These are phyloP conservation scores for Suillus brevipes DNA, from an alignment of 768 basidiomycete species.

Conservation along the genomic window DNA sequence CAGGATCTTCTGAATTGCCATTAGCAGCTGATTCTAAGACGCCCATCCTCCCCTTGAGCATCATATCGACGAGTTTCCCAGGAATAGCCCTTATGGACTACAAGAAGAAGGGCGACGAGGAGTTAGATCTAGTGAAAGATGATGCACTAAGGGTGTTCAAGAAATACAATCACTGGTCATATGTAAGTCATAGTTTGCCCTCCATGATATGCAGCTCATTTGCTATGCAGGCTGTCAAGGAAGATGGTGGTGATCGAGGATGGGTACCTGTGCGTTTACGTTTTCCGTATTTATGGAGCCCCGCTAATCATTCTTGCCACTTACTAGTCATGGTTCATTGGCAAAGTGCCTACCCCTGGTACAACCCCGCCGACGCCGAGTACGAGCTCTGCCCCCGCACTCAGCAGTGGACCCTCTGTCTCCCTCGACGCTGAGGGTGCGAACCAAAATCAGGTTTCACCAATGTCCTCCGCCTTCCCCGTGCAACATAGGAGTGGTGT, in stretches of 20 bases:
- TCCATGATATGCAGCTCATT: constrained; percentile 12
- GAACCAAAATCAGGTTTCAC: constrained; percentile 58
- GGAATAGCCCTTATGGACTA: constrained; percentile 97
- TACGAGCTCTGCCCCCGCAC: constrained; percentile 43
- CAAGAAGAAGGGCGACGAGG: constrained; percentile 89
- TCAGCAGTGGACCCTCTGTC: constrained; percentile 27
- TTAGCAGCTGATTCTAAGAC: constrained; percentile 46
- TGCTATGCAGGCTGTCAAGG: constrained; percentile 77
- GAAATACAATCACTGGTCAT: constrained; percentile 97
- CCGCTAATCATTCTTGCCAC: constrained; percentile 2
- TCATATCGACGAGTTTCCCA: constrained; percentile 97
- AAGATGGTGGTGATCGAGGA: constrained; percentile 89
- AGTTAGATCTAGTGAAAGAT: constrained; percentile 86
- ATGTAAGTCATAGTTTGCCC: constrained; percentile 48
- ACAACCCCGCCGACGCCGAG: constrained; percentile 49
- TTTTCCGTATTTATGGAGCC: constrained; percentile 2
- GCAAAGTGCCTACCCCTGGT: constrained; percentile 62
- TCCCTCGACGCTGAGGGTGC: constrained; percentile 39
- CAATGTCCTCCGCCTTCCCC: constrained; percentile 85
- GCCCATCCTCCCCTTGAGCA: constrained; percentile 86
- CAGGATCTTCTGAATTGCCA: constrained; percentile 43
- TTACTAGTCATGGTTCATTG: constrained; percentile 88
- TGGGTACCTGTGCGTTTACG: constrained; percentile 81
- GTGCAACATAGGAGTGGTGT: constrained; percentile 23
- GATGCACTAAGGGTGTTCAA: constrained; percentile 92